Percentiles rank a stretch among this genome's conserved stretches.
Conservation (phyloP, 2,329 filamentous ascomycete species). For the Drechslerella stenobrocha region DNA sequence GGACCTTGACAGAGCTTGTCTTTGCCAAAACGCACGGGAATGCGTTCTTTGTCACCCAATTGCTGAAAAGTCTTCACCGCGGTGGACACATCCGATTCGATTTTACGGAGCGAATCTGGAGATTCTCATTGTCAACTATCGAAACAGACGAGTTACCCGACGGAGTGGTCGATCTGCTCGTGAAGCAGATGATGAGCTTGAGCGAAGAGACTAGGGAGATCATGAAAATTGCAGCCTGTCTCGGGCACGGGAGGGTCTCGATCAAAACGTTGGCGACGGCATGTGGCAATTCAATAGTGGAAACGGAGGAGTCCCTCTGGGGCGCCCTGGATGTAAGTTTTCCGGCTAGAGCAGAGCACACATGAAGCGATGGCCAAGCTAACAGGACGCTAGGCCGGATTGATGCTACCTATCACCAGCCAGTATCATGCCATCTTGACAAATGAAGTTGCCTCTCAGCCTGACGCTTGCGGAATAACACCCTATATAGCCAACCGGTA, state of each 20-base stretch:
- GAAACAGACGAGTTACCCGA: conserved; percentile 52
- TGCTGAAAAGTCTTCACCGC: conserved; percentile 52
- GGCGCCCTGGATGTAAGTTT: conserved; percentile 51
- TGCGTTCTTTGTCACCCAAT: conserved; percentile 53
- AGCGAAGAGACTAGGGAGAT: conserved; percentile 51
- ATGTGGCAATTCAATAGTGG: conserved; percentile 50
- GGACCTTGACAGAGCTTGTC: conserved; percentile 52
- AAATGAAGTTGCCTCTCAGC: conserved; percentile 36
- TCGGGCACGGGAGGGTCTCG: conserved; percentile 51
- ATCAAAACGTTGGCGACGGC: conserved; percentile 51
- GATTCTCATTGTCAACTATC: conserved; percentile 52
- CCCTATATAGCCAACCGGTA: conserved; percentile 44
- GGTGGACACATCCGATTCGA: conserved; percentile 53
- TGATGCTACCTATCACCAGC: conserved; percentile 51
- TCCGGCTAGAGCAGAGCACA: conserved; percentile 7
- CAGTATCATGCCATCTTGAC: conserved; percentile 42
- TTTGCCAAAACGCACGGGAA: conserved; percentile 53
- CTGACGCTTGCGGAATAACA: conserved; percentile 30
- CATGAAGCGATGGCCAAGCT: conserved; percentile 9
- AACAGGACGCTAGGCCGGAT: conserved; percentile 48
- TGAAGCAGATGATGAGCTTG: conserved; percentile 53
- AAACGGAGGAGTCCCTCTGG: conserved; percentile 52
- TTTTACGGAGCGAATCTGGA: conserved; percentile 51
- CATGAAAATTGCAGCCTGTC: conserved; percentile 52
- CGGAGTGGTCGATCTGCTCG: conserved; percentile 53